Evolutionary conservation across 2,329 filamentous ascomycete species (phyloP), one percentile per base, ranked within the genome.

Genomic region (Penicillium brevicompactum): DNA sequence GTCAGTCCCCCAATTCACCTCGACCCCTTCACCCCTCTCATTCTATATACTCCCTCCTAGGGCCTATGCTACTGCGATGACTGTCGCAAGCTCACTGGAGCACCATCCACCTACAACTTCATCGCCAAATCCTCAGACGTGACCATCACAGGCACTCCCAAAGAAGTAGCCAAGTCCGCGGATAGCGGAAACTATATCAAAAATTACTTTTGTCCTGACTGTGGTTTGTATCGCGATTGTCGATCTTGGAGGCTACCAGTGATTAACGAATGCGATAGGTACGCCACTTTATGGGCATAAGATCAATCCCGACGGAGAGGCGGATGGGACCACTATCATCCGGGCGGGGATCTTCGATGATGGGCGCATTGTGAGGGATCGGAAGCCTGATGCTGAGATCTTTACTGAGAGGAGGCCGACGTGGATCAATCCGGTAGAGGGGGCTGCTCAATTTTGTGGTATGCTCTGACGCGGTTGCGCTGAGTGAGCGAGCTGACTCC

Each of bases 261-360:
- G 3, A 43, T 58, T 64, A 24, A 61, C 43, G 2, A 52, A 37
- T 0, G 13, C 2, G 18, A 18, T 56, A 70, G 68, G 68, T 1
- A 68, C 68, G 27, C 66, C 67, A 9, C 62, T 67, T 11, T 74
- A 47, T 63, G 67, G 69, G 37, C 43, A 14, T 13, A 72, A 49
- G 49, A 53, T 63, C 13, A 64, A 63, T 1, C 6, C 56, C 13
- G 53, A 54, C 21, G 71, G 70, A 53, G 49, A 34, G 13, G 30
- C 47, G 8, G 58, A 55, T 4, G 67, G 65, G 16, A 62, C 62
- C 11, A 65, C 53, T 5, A 56, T 75, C 45, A 45, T 75, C 43
- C 69, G 73, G 51, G 73, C 71, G 1, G 74, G 72, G 7, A 68
- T 75, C 4, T 60, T 75, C 16, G 72, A 75, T 60, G 67, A 75